These are phyloP conservation scores for Mortierella sp. DNA, from an alignment of 371 early-diverging fungal genomes.

Conservation along the genomic window DNA sequence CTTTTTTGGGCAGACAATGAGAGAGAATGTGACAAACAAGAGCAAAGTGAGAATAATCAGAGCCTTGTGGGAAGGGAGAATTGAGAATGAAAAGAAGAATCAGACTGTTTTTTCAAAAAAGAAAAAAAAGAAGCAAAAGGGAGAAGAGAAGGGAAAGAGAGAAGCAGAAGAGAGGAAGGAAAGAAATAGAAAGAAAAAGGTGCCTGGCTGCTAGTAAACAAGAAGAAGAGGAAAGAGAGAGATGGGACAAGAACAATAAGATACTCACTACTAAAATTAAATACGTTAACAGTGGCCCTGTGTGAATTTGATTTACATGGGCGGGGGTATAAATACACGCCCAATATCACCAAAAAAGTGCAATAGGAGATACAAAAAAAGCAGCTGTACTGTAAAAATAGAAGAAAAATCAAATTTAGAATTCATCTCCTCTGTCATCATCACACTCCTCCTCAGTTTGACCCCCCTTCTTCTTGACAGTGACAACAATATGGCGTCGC, in stretches of 20 bases:
- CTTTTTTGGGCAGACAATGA: neutral
- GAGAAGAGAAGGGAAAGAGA: neutral
- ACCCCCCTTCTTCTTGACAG: no score
- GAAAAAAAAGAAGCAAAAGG: constrained; percentile 1
- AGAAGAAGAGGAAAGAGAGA: constrained; percentile 4
- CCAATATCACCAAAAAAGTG: no score
- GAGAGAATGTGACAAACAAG: neutral
- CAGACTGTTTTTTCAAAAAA: neutral
- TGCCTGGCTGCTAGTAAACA: neutral
- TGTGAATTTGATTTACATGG: no score
- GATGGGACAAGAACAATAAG: neutral
- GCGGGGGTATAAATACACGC: no score
- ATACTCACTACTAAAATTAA: no score
- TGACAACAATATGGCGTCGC: no score
- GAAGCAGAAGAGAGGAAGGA: neutral
- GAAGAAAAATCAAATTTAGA: no score
- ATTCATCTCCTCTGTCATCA: no score
- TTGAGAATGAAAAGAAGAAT: neutral
- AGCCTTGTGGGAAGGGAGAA: neutral
- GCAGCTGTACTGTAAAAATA: no score
- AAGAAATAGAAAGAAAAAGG: neutral
- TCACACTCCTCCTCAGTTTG: no score
- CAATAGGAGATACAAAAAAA: no score
- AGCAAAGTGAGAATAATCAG: neutral
- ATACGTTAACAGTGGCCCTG: no score